Evolutionary conservation across 2,329 filamentous ascomycete genomes (phyloP), one percentile per base, ranked within the genome.

Genomic region (Botrytis fabae): DNA sequence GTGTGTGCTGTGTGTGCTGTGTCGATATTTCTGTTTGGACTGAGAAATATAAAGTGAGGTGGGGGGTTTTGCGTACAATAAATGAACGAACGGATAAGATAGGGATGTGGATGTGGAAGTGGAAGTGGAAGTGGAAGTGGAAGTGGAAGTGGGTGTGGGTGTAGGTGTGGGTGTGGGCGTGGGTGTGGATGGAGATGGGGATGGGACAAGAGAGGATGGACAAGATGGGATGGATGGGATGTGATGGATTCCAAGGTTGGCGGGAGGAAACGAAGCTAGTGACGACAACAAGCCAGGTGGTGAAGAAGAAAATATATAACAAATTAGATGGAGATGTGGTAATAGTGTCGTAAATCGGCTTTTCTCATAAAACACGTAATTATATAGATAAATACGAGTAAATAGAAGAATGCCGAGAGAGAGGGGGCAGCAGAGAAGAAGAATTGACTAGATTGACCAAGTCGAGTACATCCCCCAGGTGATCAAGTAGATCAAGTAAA

Each of bases 1-100:
- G n/a, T n/a, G n/a, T n/a, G n/a, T n/a, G n/a, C n/a, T 63, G 60
- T 44, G 9, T 48, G 46, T 48, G 25, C 25, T 6, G 4, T n/a
- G 48, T 51, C 10, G 48, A 51, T n/a, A 3, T 7, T 51, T 51
- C 10, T 14, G 1, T 7, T n/a, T 51, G 7, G 48, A 44, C 42
- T 63, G 60, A 63, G 60, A 42, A 63, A 63, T 63, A 42, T 63
- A 14, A n/a, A n/a, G 48, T 51, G 38, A 63, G 42, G 61, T 63
- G 61, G 61, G 61, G 61, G 61, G 61, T 63, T 63, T 20, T 28
- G 40, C 16, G 40, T 22, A 18, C 14, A 42, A 28, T 32, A 63
- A 63, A 28, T 62, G 38, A 28, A 38, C 22, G 18, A 22, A 44
- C 2, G 38, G 61, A 32, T 44, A 42, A 62, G 38, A 42, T 18